phyloP scores from a whole-genome alignment of 305 asterid species.

The Coffea humblotiana region DNA sequence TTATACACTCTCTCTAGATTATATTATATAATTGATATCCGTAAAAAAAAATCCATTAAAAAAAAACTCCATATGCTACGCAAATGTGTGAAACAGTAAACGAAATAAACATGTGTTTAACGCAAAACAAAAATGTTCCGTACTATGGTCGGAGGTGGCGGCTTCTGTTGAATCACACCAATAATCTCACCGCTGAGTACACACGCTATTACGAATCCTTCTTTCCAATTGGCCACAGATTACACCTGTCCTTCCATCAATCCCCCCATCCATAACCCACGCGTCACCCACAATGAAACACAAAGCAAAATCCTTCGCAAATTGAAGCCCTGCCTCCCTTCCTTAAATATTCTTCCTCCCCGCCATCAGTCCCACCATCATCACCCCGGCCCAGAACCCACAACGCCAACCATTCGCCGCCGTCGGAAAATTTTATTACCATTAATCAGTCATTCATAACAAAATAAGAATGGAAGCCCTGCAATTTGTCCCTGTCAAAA shows the following conservation, averaged over 20 bases:
- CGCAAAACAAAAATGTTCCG: no score
- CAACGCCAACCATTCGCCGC: not conserved
- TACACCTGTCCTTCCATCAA: not conserved
- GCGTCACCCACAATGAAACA: not conserved
- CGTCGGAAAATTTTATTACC: not conserved
- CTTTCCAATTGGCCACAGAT: not conserved
- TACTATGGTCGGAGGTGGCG: not conserved
- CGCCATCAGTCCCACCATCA: not conserved
- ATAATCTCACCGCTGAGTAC: not conserved
- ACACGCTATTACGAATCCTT: not conserved
- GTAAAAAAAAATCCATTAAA: no score
- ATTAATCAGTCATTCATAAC: no score
- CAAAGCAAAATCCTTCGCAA: not conserved
- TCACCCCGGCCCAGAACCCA: not conserved
- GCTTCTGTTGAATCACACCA: not conserved
- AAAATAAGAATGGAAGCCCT: constrained; percentile 46
- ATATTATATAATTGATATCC: no score
- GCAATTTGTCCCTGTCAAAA: constrained; percentile 37
- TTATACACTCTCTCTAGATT: no score
- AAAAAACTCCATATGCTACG: no score
- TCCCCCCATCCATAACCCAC: not conserved
- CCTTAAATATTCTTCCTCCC: not conserved
- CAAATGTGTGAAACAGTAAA: no score
- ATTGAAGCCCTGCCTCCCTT: not conserved
- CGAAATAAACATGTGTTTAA: no score